These are phyloP conservation scores for Cardamine resedifolia DNA, from an alignment of 345 rosid species.

Conservation along the genomic window DNA sequence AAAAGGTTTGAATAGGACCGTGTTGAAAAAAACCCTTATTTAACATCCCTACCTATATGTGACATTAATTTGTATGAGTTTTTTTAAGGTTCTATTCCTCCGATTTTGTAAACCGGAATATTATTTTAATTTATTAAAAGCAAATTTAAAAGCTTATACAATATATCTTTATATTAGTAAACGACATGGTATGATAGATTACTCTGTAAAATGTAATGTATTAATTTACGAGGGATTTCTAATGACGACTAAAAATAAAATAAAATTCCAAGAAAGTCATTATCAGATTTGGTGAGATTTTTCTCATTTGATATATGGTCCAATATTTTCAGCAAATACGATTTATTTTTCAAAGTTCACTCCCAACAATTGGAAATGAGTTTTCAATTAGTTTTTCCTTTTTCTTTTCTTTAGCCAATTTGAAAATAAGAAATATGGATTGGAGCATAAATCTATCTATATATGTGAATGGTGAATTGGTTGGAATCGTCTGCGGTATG, in stretches of 20 bases:
- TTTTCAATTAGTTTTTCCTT: too few species aligned
- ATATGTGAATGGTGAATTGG: background rate
- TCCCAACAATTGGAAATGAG: background rate
- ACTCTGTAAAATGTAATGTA: background rate
- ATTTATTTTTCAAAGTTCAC: background rate
- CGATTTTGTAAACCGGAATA: too few species aligned
- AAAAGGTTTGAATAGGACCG: too few species aligned
- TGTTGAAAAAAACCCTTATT: too few species aligned
- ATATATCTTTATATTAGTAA: too few species aligned
- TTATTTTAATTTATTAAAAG: too few species aligned
- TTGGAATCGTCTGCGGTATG: background rate
- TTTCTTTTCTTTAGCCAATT: background rate
- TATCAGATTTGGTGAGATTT: background rate
- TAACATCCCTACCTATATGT: too few species aligned
- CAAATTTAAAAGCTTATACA: too few species aligned
- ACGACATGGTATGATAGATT: background rate
- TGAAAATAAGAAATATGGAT: background rate
- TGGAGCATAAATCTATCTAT: background rate
- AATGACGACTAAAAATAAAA: background rate
- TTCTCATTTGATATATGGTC: background rate
- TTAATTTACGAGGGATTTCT: background rate
- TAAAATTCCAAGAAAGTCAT: background rate
- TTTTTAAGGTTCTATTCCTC: too few species aligned
- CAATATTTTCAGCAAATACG: too few species aligned
- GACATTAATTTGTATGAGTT: too few species aligned